Evolutionary conservation across 2,329 filamentous ascomycete genomes (phyloP).

Genomic region (Onygena corvina): DNA sequence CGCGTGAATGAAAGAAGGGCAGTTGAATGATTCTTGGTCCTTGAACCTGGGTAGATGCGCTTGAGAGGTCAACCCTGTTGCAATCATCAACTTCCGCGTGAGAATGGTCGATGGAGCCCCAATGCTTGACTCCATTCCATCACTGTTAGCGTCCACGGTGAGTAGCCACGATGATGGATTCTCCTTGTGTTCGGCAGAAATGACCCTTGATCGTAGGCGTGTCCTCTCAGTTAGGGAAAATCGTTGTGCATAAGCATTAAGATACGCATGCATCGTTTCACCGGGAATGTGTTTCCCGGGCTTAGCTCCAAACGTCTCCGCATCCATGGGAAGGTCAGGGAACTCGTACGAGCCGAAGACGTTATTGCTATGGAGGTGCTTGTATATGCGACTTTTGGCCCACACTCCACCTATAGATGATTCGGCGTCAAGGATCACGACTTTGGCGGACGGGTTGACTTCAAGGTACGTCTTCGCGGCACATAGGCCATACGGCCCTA

Average conservation of each 20-base stretch:
- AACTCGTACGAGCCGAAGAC: conserved; percentile 61
- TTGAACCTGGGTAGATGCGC: conserved; percentile 44
- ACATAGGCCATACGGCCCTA: conserved; percentile 41
- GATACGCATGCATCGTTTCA: conserved; percentile 43
- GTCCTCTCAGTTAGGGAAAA: conserved; percentile 40
- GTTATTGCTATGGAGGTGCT: conserved; percentile 62
- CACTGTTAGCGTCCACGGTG: conserved; percentile 15
- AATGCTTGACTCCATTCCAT: conserved; percentile 15
- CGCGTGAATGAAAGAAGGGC: conserved; percentile 47
- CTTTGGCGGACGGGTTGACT: conserved; percentile 44
- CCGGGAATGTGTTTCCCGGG: conserved; percentile 49
- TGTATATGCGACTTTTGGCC: conserved; percentile 53
- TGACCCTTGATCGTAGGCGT: conserved; percentile 40
- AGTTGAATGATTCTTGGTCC: conserved; percentile 41
- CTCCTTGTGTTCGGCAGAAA: conserved; percentile 31
- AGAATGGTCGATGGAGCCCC: conserved; percentile 16
- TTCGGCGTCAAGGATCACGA: conserved; percentile 48
- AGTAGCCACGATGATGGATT: conserved; percentile 19
- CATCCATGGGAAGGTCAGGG: conserved; percentile 59
- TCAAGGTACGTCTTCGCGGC: conserved; percentile 51
- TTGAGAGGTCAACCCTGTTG: conserved; percentile 49
- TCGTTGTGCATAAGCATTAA: conserved; percentile 44
- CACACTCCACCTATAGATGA: conserved; percentile 56
- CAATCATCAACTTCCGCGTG: conserved; percentile 46
- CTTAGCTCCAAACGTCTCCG: conserved; percentile 39